Percentiles rank a stretch among this genome's conserved stretches.
phyloP scores from a whole-genome alignment of 148 eudicot species.

The Nyssa sinensis region DNA sequence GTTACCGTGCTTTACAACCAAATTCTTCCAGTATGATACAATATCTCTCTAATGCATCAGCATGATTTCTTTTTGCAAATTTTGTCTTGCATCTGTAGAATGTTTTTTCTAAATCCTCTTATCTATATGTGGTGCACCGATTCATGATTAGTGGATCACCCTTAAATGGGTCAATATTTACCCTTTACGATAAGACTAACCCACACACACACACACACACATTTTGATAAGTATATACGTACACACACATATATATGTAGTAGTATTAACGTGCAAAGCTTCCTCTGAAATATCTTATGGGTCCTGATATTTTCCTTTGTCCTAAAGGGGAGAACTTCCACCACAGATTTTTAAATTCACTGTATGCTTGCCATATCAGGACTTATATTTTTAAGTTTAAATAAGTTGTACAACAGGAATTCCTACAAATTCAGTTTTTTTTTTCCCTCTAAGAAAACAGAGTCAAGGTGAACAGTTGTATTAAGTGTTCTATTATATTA shows the following conservation, averaged over 20 bases:
- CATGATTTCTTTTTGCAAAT: background rate
- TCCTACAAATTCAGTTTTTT: no score
- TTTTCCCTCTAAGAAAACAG: no score
- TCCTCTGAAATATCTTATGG: background rate
- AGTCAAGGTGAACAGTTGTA: no score
- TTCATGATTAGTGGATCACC: background rate
- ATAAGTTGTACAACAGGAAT: no score
- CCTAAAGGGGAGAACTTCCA: no score
- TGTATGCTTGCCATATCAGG: no score
- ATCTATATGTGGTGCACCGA: background rate
- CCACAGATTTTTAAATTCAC: background rate
- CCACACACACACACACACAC: background rate
- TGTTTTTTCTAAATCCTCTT: background rate
- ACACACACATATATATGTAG: background rate
- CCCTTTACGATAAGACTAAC: background rate
- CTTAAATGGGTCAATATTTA: background rate
- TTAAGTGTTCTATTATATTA: no score
- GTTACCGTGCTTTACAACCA: slow-evolving; percentile 73
- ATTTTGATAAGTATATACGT: background rate
- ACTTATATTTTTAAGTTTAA: no score
- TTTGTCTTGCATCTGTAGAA: background rate
- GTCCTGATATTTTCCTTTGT: background rate
- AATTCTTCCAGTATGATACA: slow-evolving; percentile 62
- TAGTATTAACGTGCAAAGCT: background rate
- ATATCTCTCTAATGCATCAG: slow-evolving; percentile 7